phyloP scores from a whole-genome alignment of 1,284 basidiomycete genomes.

The Malassezia dermatis region DNA sequence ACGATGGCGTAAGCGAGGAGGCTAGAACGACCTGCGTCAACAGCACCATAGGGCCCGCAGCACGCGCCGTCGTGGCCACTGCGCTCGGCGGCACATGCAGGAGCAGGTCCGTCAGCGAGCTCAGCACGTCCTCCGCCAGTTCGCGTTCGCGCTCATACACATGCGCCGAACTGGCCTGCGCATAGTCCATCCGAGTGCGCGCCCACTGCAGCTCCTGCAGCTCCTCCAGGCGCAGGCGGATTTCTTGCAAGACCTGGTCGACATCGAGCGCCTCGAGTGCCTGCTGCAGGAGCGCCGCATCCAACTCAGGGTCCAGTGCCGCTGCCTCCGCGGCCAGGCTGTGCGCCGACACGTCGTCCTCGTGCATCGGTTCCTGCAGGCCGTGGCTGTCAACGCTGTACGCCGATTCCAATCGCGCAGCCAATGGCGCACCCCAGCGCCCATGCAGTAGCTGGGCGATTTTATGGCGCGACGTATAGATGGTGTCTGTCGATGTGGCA shows the following conservation, averaged over 20 bases:
- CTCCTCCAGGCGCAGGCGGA: slow-evolving; percentile 25
- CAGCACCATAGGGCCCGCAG: slow-evolving; percentile 9
- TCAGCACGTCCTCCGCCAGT: slow-evolving; percentile 21
- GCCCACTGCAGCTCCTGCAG: slow-evolving; percentile 39
- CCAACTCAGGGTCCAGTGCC: slow-evolving; percentile 15
- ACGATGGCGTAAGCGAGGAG: slow-evolving; percentile 15
- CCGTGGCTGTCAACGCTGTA: slow-evolving; percentile 14
- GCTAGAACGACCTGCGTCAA: slow-evolving; percentile 14
- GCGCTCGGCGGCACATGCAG: slow-evolving; percentile 14
- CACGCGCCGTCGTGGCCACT: slow-evolving; percentile 8
- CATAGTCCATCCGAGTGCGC: slow-evolving; percentile 23
- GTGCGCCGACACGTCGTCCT: not conserved
- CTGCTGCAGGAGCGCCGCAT: slow-evolving; percentile 11
- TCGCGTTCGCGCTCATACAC: slow-evolving; percentile 21
- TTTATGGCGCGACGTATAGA: slow-evolving; percentile 10
- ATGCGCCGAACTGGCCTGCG: not conserved
- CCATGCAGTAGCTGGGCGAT: not conserved
- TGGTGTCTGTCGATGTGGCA: slow-evolving; percentile 13
- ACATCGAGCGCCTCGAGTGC: slow-evolving; percentile 20
- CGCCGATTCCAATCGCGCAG: slow-evolving; percentile 11
- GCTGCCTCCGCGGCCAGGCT: not conserved
- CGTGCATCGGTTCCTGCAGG: not conserved
- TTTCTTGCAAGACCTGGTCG: slow-evolving; percentile 22
- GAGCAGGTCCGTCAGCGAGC: slow-evolving; percentile 23
- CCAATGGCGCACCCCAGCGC: slow-evolving; percentile 8